Conservation (phyloP, 805 yeast species). For the Lachancea meyersii region DNA sequence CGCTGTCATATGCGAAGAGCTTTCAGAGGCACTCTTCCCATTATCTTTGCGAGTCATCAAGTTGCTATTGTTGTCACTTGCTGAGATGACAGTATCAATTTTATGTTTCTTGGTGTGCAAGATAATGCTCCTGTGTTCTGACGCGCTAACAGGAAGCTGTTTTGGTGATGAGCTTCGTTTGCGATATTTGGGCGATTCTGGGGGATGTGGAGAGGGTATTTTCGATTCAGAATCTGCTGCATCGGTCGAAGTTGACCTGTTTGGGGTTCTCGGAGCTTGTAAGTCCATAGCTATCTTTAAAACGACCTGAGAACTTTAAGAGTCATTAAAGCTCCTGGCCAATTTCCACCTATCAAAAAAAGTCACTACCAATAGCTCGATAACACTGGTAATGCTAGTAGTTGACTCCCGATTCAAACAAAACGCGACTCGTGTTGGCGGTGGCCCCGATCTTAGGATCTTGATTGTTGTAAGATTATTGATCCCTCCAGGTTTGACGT, state of each 20-base stretch:
- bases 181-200: slow-evolving; percentile 16
- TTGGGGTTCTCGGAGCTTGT: slow-evolving; percentile 19
- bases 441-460: too few species aligned
- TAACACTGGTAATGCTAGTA: too few species aligned
- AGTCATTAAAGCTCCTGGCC: not conserved
- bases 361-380: too few species aligned
- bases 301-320: slow-evolving; percentile 1
- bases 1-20: slow-evolving; percentile 22
- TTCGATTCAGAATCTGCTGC: not conserved
- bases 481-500: too few species aligned
- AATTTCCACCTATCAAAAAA: too few species aligned
- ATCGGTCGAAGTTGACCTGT: not conserved
- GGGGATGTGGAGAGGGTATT: slow-evolving; percentile 21
- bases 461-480: too few species aligned
- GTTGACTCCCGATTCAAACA: too few species aligned
- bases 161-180: slow-evolving; percentile 11
- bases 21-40: not conserved
- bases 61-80: not conserved
- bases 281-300: slow-evolving; percentile 6
- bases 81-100: not conserved
- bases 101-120: slow-evolving; percentile 5
- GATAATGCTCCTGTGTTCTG: slow-evolving; percentile 5
- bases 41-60: not conserved
- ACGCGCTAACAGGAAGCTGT: slow-evolving; percentile 5
- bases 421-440: too few species aligned